Conservation (phyloP, 805 yeast species). For the Pichia paraexigua region DNA sequence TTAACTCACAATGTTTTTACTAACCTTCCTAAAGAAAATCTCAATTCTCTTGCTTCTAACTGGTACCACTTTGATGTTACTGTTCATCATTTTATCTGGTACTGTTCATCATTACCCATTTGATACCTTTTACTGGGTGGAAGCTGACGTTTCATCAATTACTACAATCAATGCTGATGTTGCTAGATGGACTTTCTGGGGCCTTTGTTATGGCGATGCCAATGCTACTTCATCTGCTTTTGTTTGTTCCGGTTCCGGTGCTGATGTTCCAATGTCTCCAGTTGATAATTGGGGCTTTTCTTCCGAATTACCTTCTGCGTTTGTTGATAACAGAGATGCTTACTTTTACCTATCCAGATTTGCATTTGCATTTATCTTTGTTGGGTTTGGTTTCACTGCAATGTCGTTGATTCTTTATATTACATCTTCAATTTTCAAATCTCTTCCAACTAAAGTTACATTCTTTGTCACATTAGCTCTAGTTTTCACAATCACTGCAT, state of each 20-base stretch:
- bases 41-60: constrained; percentile 33
- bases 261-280: constrained; percentile 71
- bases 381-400: constrained; percentile 55
- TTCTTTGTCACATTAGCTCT: constrained; percentile 45
- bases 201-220: constrained; percentile 44
- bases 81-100: constrained; percentile 61
- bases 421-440: constrained; percentile 47
- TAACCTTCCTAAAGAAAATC: constrained; percentile 11
- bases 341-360: constrained; percentile 61
- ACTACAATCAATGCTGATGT: constrained; percentile 35
- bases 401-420: constrained; percentile 49
- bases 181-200: constrained; percentile 84
- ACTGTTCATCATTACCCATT: constrained; percentile 51
- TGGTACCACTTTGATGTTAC: constrained; percentile 40
- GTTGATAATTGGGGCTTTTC: constrained; percentile 59
- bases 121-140: constrained; percentile 60
- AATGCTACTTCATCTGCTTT: constrained; percentile 22
- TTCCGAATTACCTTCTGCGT: constrained; percentile 43
- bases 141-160: constrained; percentile 57
- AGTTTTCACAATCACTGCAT: constrained; percentile 52
- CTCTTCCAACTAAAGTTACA: constrained; percentile 47
- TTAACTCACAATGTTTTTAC: not conserved
- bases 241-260: constrained; percentile 37
- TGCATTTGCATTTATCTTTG: constrained; percentile 52
- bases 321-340: constrained; percentile 44